phyloP scores from a whole-genome alignment of 306 rosid genomes.

The Quercus gilva region DNA sequence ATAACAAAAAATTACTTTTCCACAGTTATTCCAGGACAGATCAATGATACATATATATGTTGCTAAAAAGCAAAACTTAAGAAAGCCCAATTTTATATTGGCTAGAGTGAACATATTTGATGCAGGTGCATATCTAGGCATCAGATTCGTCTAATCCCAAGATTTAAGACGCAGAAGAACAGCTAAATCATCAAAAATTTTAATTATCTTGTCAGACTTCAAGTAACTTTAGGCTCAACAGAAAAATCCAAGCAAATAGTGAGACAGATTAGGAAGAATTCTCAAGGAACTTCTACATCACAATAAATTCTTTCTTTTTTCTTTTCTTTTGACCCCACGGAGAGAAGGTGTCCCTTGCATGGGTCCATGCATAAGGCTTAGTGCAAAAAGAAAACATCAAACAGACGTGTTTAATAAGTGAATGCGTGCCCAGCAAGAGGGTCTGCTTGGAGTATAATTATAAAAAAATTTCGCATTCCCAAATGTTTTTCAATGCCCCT shows the following conservation, averaged over 20 bases:
- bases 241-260: not conserved
- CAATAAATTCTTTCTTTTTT: not conserved
- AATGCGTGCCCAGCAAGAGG: not conserved
- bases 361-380: not conserved
- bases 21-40: not conserved
- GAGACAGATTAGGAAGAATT: not conserved
- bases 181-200: not conserved
- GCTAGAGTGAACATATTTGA: not conserved
- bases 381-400: not conserved
- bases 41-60: not conserved
- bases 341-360: not conserved
- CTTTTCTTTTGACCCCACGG: too few relatives aligned
- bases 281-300: not conserved
- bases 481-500: too few relatives aligned
- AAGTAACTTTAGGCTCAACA: too few relatives aligned
- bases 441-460: not conserved
- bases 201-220: too few relatives aligned
- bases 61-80: not conserved
- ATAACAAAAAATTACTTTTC: not conserved
- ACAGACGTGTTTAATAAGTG: not conserved
- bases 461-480: not conserved
- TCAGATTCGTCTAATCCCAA: not conserved
- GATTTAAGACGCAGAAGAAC: not conserved
- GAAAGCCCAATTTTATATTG: not conserved
- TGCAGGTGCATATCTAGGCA: not conserved